These are phyloP conservation scores for Poa pratensis DNA, from an alignment of 176 grass and related monocot genomes.

Conservation along the genomic window DNA sequence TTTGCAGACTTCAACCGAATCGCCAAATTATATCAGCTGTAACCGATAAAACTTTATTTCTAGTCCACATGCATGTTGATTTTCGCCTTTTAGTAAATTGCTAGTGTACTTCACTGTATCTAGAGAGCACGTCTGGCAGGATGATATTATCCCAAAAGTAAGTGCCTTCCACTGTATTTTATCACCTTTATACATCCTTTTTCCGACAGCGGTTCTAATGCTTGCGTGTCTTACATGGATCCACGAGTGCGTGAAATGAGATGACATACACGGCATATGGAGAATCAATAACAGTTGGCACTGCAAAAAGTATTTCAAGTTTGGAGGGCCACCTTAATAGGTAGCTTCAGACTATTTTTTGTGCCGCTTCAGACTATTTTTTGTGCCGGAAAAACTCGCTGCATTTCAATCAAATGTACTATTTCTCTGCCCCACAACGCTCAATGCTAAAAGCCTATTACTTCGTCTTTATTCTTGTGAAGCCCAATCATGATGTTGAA, in stretches of 20 bases:
- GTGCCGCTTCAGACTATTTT: conserved; percentile 29
- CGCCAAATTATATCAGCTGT: neutral
- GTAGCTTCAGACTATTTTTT: conserved; percentile 33
- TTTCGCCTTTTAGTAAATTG: neutral
- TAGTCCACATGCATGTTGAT: neutral
- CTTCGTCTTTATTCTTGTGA: conserved; percentile 26
- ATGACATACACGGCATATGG: neutral
- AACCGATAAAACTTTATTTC: neutral
- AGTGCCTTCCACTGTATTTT: neutral
- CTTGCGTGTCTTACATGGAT: neutral
- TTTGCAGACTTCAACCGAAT: too few species aligned
- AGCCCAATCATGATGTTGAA: conserved; percentile 26
- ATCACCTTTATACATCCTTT: neutral
- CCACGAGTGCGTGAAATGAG: conserved; percentile 18
- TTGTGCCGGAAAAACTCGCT: conserved; percentile 12
- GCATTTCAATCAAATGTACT: neutral
- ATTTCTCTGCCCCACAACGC: conserved; percentile 7
- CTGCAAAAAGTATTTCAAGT: neutral
- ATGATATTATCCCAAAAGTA: neutral
- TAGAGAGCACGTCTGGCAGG: neutral
- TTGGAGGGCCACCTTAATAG: conserved; percentile 8
- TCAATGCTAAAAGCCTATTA: conserved; percentile 18
- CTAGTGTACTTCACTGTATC: neutral
- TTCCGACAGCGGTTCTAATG: conserved; percentile 20
- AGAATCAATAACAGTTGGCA: conserved; percentile 30